A percentile compares a stretch with the other conserved stretches of the same genome.
phyloP scores from a whole-genome alignment of 257 asterid genomes.

The Salvia miltiorrhiza region DNA sequence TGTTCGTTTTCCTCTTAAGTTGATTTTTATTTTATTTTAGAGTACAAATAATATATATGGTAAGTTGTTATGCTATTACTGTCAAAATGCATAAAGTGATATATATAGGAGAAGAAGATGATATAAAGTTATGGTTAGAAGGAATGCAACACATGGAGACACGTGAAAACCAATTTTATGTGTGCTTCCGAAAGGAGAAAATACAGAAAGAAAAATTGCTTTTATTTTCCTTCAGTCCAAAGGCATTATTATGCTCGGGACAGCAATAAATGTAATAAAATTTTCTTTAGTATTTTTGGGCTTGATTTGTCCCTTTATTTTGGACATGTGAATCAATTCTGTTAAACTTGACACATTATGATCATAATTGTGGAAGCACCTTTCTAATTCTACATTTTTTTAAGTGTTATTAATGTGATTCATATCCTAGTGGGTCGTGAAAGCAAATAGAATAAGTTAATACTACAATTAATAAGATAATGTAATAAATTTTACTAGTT shows the following conservation, averaged over 20 bases:
- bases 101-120: not conserved
- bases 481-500: too few relatives aligned
- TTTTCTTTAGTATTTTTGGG: not conserved
- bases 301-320: not conserved
- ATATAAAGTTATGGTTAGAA: not conserved
- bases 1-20: not conserved
- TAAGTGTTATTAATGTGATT: not conserved
- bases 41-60: not conserved
- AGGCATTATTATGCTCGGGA: conserved; percentile 5
- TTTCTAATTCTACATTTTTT: too few relatives aligned
- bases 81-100: not conserved
- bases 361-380: not conserved
- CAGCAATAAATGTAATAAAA: not conserved
- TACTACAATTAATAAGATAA: too few relatives aligned
- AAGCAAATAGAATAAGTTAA: not conserved
- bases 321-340: not conserved
- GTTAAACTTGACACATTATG: not conserved
- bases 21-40: not conserved
- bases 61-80: not conserved
- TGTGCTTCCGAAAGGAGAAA: not conserved
- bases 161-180: not conserved
- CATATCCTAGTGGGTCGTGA: not conserved
- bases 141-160: conserved; percentile 16
- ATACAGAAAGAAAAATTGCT: not conserved
- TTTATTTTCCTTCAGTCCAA: conserved; percentile 10